Evolutionary conservation across 306 rosid genomes (phyloP).

Genomic region (Hippophae tibetana): DNA sequence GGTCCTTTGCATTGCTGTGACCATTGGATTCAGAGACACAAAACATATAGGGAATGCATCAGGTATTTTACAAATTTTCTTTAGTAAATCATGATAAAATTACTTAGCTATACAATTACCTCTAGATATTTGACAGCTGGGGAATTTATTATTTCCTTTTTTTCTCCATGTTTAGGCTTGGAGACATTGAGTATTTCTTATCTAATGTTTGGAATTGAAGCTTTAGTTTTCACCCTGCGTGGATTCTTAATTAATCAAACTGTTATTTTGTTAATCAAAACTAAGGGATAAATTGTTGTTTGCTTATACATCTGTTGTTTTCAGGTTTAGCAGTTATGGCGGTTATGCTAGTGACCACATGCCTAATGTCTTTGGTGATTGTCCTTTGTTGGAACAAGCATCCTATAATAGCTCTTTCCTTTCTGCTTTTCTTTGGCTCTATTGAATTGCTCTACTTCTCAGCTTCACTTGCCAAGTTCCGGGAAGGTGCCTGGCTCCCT

Average conservation of each 20-base stretch:
- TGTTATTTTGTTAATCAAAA: no score
- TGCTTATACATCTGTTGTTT: constrained; percentile 1
- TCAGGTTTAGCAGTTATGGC: constrained; percentile 93
- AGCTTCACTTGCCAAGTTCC: constrained; percentile 80
- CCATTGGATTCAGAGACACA: constrained; percentile 90
- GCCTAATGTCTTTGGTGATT: constrained; percentile 77
- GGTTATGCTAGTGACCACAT: constrained; percentile 93
- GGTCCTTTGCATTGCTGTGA: constrained; percentile 92
- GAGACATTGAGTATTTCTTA: no score
- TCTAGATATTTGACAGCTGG: neutral
- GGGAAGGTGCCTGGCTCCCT: constrained; percentile 96
- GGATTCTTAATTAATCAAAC: no score
- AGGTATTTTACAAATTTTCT: constrained; percentile 26
- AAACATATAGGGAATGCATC: constrained; percentile 96
- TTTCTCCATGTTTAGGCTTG: no score
- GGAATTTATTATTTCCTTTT: no score
- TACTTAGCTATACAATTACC: neutral
- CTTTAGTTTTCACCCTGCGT: no score
- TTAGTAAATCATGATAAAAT: neutral
- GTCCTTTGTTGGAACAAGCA: constrained; percentile 80
- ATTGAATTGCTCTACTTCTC: constrained; percentile 86
- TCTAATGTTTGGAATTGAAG: no score
- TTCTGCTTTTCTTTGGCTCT: constrained; percentile 65
- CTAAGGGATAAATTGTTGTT: no score
- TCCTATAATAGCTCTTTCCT: constrained; percentile 55